Evolutionary conservation across 2,329 filamentous ascomycete genomes (phyloP), one percentile per base, ranked within the genome.

Genomic region (Penicillium sp.): DNA sequence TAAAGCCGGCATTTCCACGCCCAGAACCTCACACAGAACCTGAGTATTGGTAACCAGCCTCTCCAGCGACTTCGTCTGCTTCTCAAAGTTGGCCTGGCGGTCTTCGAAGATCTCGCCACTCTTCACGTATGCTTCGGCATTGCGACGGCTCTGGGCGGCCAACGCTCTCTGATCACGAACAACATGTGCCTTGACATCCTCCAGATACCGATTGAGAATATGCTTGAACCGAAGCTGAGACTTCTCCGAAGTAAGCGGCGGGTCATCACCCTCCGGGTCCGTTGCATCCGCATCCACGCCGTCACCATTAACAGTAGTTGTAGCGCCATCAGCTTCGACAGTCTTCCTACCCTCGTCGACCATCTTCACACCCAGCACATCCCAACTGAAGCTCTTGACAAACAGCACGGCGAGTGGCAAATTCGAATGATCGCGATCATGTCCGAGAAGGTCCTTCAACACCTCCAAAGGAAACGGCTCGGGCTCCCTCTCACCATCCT

Each of bases 91-190:
- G 47, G 89, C 82, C 66, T 98, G 93, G 44, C 93, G 85, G 64
- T 98, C 93, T 66, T 98, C 93, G 57, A 98, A 97, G 5, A 98
- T 91, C 65, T 98, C 93, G 2, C 93, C 93, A 33, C 93, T 97
- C 64, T 96, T 96, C 61, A 98, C 91, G 62, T 98, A 98, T 6
- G 91, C 93, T 69, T 98, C 93, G 1, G 93, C 91, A 70, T 98
- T 98, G 59, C 91, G 89, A 55, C 89, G 87, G 47, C 87, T 88
- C 71, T 98, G 93, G 24, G 80, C 82, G 45, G 83, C 80, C 35
- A 98, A 83, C 35, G 86, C 84, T 68, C 95, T 93, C 66, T 98
- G 93, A 61, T 97, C 89, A 15, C 87, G 84, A 28, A 90, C 69
- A 26, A 98, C 77, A 63, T 97, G 93, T 15, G 79, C 76, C 64